These are phyloP conservation scores for Aristolochia fimbriata DNA, from an alignment of 164 flowering plant species.

Conservation along the genomic window DNA sequence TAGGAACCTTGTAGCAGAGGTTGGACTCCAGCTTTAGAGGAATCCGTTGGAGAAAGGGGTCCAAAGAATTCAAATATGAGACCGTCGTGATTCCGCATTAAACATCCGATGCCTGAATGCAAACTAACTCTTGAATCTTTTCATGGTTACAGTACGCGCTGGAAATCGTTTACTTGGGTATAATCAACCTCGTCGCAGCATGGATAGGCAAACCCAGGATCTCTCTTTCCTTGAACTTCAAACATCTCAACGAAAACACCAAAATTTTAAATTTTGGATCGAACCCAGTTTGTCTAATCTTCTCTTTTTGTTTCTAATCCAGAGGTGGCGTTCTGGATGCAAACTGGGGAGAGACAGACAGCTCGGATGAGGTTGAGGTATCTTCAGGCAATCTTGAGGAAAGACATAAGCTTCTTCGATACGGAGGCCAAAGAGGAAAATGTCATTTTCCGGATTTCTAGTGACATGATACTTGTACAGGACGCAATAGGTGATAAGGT, in stretches of 20 bases:
- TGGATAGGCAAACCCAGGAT: conserved; percentile 42
- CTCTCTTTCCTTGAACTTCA: too few relatives aligned
- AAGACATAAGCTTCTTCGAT: conserved; percentile 54
- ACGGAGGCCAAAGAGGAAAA: conserved; percentile 49
- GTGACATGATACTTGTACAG: conserved; percentile 65
- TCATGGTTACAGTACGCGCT: conserved; percentile 40
- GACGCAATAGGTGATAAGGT: conserved; percentile 89
- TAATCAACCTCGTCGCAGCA: conserved; percentile 37
- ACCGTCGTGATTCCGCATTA: too few relatives aligned
- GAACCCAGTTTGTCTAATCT: too few relatives aligned
- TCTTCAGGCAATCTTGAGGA: conserved; percentile 40
- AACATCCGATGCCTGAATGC: too few relatives aligned
- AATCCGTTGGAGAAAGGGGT: too few relatives aligned
- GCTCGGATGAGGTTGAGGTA: conserved; percentile 52
- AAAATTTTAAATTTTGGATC: too few relatives aligned
- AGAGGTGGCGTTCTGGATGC: conserved; percentile 76
- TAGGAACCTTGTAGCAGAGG: too few relatives aligned
- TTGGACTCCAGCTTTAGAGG: too few relatives aligned
- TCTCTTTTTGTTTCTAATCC: neutral
- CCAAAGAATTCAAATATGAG: too few relatives aligned
- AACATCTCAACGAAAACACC: too few relatives aligned
- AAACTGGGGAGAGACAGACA: conserved; percentile 72
- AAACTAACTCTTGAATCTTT: too few relatives aligned
- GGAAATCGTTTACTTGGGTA: conserved; percentile 55
- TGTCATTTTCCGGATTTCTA: conserved; percentile 47